Conservation (phyloP, 306 rosid species). For the Prinsepia uniflora region DNA sequence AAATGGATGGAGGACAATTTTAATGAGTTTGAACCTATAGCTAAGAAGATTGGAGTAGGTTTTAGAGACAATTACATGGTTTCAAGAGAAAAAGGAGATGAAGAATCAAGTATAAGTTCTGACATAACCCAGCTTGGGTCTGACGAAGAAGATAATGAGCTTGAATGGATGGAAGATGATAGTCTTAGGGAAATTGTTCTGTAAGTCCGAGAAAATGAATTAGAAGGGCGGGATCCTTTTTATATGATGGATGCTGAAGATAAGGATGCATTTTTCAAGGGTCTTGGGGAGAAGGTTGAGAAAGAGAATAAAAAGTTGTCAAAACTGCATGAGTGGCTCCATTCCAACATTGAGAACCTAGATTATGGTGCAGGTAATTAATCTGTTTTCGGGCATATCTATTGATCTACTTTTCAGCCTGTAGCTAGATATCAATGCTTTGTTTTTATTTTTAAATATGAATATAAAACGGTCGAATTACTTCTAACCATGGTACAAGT, state of each 20-base stretch:
- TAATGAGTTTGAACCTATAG: conserved; percentile 71
- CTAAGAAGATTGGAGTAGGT: conserved; percentile 68
- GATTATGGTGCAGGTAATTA: conserved; percentile 83
- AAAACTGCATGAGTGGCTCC: conserved; percentile 75
- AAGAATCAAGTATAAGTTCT: conserved; percentile 33
- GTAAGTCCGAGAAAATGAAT: conserved; percentile 77
- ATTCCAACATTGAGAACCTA: conserved; percentile 83
- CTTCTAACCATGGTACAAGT: neutral
- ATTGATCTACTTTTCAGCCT: conserved; percentile 21
- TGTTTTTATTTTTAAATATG: neutral
- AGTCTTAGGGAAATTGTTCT: conserved; percentile 82
- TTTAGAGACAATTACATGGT: conserved; percentile 68
- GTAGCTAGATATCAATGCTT: neutral
- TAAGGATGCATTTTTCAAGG: conserved; percentile 64
- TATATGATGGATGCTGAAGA: conserved; percentile 61
- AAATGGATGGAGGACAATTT: conserved; percentile 75
- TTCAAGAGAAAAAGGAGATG: conserved; percentile 60
- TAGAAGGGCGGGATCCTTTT: conserved; percentile 74
- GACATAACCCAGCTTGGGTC: conserved; percentile 38
- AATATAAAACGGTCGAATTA: neutral
- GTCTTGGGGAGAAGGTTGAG: conserved; percentile 78
- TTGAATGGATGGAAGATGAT: conserved; percentile 87
- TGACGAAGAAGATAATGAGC: conserved; percentile 56
- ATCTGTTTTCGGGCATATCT: conserved; percentile 22
- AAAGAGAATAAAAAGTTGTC: conserved; percentile 68